Base-by-base conservation (phyloP, 371 early-diverging fungal species). In the Mucor mucedo region DNA sequence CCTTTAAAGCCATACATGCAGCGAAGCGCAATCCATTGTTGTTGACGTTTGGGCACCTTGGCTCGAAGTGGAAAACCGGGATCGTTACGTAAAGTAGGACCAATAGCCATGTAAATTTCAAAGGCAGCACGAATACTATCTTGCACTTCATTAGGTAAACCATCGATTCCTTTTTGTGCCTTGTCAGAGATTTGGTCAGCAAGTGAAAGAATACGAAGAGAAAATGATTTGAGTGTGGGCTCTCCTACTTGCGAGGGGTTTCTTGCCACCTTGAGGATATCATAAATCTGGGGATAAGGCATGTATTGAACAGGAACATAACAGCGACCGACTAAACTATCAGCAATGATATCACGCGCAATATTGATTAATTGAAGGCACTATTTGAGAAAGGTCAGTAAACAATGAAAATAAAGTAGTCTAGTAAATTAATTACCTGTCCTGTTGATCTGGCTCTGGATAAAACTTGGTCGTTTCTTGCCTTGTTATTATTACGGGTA, bases 291-390 rank as follows among this genome's bases (percentile, higher is more conserved):
- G 41, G 67, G 60, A 35, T 52, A 40, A 9, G 50, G 44, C 73
- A 78, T 70, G 53, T 71, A 78, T 38, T 62, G 65, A n/a, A 67
- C 57, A 2, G 85, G 85, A 8, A 84, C 72, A 60, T 87, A 87
- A 35, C 75, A 69, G 1, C 87, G 64, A 27, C 77, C 76, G 8
- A 78, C 70, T 21, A 73, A 55, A 7, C 79, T 80, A 61, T 87
- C 87, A 10, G 78, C 68, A 38, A 78, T 70, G 4, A 87, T 57
- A 63, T 87, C 87, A 44, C 87, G 71, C 28, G 84, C 80, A 60
- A 82, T 82, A 63, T 87, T 87, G 30, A 85, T 64, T 13, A 85
- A 47, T 70, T 87, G 87, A 50, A 87, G 70, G n/a, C 82, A 81
- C 64, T 80, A 59, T 32, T 39, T 52, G 14, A 40, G 21, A 64